Evolutionary conservation across 2,329 filamentous ascomycete genomes (phyloP).

Genomic region (Dendryphion nanum): DNA sequence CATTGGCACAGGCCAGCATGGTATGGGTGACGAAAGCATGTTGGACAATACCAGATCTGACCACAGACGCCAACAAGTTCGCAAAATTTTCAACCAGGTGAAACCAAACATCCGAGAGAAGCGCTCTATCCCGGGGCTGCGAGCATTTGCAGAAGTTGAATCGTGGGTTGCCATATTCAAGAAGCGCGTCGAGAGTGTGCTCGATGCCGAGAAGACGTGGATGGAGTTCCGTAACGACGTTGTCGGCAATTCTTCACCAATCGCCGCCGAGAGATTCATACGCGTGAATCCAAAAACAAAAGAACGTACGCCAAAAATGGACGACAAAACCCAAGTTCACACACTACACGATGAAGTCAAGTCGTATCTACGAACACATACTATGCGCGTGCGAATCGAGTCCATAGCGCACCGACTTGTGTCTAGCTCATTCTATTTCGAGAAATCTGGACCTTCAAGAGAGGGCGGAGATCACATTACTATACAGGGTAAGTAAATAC

Average conservation of each 20-base stretch:
- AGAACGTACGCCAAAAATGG: slow-evolving; percentile 23
- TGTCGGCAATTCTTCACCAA: slow-evolving; percentile 17
- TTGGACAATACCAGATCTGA: not conserved
- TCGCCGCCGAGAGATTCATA: slow-evolving; percentile 27
- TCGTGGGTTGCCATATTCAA: slow-evolving; percentile 24
- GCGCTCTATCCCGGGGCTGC: not conserved
- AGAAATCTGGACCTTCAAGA: slow-evolving; percentile 10
- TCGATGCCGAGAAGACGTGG: slow-evolving; percentile 38
- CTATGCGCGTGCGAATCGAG: slow-evolving; percentile 16
- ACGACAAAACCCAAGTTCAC: slow-evolving; percentile 35
- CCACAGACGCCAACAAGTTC: slow-evolving; percentile 1
- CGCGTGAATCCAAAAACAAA: slow-evolving; percentile 36
- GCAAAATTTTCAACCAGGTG: not conserved
- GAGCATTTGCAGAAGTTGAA: slow-evolving; percentile 6
- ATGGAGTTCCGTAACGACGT: slow-evolving; percentile 30
- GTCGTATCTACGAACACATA: slow-evolving; percentile 13
- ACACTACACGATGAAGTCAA: slow-evolving; percentile 31
- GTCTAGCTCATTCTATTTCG: slow-evolving; percentile 40
- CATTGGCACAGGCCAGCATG: slow-evolving; percentile 19
- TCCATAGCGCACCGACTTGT: slow-evolving; percentile 32
- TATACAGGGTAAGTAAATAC: slow-evolving; percentile 5
- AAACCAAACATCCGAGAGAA: not conserved
- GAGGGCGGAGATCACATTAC: slow-evolving; percentile 6
- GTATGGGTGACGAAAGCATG: slow-evolving; percentile 1
- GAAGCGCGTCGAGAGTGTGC: slow-evolving; percentile 28